Percentiles rank a stretch among this genome's conserved stretches.
phyloP scores from a whole-genome alignment of 176 grass and related monocot species.

The Eleusine coracana region DNA sequence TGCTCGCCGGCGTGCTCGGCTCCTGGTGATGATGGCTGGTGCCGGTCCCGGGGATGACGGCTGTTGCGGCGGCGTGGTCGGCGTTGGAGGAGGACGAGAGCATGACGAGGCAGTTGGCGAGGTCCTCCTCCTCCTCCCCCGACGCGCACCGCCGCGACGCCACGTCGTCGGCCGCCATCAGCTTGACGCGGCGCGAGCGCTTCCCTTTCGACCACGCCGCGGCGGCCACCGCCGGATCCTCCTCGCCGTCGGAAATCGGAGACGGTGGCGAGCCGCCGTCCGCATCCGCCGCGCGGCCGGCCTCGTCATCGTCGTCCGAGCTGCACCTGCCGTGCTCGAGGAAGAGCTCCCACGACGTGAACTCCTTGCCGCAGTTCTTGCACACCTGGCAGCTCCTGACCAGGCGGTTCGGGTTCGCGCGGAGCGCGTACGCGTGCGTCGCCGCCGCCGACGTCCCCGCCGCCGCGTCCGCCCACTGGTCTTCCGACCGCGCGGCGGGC shows the following conservation, averaged over 20 bases:
- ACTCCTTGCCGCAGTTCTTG: conserved; percentile 78
- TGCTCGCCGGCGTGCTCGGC: conserved; percentile 25
- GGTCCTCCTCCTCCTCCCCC: conserved; percentile 72
- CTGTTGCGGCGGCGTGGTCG: background rate
- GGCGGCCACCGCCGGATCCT: conserved; percentile 14
- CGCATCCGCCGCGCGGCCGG: background rate
- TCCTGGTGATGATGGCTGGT: background rate
- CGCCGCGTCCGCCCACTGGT: conserved; percentile 3
- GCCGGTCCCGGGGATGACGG: background rate
- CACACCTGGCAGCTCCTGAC: conserved; percentile 60
- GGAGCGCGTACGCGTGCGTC: conserved; percentile 68
- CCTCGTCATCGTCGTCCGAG: conserved; percentile 46
- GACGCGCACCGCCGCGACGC: background rate
- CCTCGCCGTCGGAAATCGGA: conserved; percentile 30
- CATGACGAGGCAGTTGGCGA: conserved; percentile 74
- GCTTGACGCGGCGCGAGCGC: conserved; percentile 57
- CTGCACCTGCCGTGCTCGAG: conserved; percentile 69
- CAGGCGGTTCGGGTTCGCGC: conserved; percentile 62
- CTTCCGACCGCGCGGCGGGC: background rate
- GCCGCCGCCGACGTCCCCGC: conserved; percentile 27
- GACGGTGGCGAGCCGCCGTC: conserved; percentile 19
- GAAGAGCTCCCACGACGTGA: conserved; percentile 66
- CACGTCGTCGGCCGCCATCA: conserved; percentile 6
- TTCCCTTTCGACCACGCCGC: conserved; percentile 65
- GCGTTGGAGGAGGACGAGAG: conserved; percentile 65